These are phyloP conservation scores for Boletus rufocinnamomeus DNA, from an alignment of 768 basidiomycete species.

Conservation along the genomic window DNA sequence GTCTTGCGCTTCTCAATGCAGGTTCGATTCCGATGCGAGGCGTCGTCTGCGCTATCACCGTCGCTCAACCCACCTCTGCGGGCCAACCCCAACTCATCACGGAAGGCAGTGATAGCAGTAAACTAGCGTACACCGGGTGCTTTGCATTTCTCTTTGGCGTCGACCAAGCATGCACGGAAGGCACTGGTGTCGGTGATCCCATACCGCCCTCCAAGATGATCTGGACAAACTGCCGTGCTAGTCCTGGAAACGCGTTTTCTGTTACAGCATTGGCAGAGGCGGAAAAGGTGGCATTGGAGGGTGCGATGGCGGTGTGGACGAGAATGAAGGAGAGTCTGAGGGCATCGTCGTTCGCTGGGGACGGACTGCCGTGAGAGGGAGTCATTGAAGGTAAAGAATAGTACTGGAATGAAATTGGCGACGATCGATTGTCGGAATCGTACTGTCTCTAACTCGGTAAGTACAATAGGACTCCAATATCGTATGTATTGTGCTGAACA, in stretches of 20 bases:
- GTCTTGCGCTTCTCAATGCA: conserved; percentile 66
- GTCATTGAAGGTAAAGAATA: not conserved
- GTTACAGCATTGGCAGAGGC: conserved; percentile 46
- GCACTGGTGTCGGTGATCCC: not conserved
- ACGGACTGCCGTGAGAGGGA: conserved; percentile 41
- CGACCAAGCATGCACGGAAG: not conserved
- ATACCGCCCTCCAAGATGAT: conserved; percentile 32
- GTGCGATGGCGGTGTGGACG: conserved; percentile 49
- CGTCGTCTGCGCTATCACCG: conserved; percentile 67
- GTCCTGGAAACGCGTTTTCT: conserved; percentile 35
- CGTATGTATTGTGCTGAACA: not conserved
- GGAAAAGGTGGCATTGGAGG: conserved; percentile 48
- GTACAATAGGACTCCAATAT: not conserved
- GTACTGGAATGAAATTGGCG: not conserved
- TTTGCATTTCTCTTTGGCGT: conserved; percentile 64
- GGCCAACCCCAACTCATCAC: conserved; percentile 41
- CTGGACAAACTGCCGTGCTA: conserved; percentile 27
- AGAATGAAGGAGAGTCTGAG: conserved; percentile 48
- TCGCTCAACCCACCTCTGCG: conserved; percentile 40
- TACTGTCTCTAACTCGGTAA: not conserved
- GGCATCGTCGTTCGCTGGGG: conserved; percentile 21
- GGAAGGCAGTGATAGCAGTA: conserved; percentile 38
- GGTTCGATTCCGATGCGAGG: conserved; percentile 75
- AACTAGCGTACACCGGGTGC: conserved; percentile 51
- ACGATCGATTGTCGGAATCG: not conserved